Evolutionary conservation across 192 early-diverging fungal species (phyloP), one percentile per base, ranked within the genome.

Genomic region (Coemansia sp.): DNA sequence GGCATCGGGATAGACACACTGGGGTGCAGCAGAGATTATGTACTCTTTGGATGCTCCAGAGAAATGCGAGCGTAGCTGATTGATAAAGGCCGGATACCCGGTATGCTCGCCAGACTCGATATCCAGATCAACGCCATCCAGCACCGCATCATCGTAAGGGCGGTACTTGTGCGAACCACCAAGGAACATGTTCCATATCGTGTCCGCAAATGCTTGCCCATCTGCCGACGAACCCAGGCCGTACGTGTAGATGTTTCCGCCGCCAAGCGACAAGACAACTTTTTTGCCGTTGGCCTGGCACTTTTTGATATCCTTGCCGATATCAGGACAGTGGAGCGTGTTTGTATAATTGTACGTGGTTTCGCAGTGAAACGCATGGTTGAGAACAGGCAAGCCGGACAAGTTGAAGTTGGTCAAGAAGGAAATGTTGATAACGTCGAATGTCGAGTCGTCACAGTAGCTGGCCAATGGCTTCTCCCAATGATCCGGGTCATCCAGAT

Each of bases 211-310:
- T 6, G 56, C 60, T 16, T 43, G 65, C 18, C 68, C 86, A 15
- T 82, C 80, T 5, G 80, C 59, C 42, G 80, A 80, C n/a, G 67
- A 80, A 5, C 57, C 40, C 20, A 89, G 76, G 0, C 82, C 80
- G 39, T 87, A 89, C 1, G 78, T 64, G 47, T 84, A 86, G n/a
- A 82, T 71, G 34, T 84, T 81, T 15, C 83, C 82, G 26, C 84
- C 87, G 43, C 89, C 87, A 11, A 93, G 79, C 2, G 87, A 87
- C 18, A 93, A 70, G 9, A 91, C 60, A 28, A 91, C 56, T 42
- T 86, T 88, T 56, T 90, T 90, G 18, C 90, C 90, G 37, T 80
- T 72, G 0, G 46, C 63, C 55, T 93, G 91, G 62, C 91, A 91
- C 14, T 64, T 55, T 55, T 85, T 81, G 39, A 93, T 87, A 23